phyloP scores from a whole-genome alignment of 305 asterid genomes.

The Solanum aculeatissimum region DNA sequence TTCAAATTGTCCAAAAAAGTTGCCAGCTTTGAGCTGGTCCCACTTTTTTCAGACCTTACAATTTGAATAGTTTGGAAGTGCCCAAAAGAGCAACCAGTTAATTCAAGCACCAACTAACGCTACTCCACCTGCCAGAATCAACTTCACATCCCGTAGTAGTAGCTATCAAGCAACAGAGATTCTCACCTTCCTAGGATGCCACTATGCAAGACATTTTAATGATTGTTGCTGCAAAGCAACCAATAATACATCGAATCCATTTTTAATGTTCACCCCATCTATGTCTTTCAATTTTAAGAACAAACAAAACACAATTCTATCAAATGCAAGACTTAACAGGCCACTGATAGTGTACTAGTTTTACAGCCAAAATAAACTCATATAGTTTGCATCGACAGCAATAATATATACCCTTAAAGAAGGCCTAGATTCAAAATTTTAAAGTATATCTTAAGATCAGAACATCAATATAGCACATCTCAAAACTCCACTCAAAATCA shows the following conservation, averaged over 20 bases:
- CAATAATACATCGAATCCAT: not conserved
- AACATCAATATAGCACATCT: not conserved
- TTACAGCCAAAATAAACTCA: not conserved
- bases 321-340: not conserved
- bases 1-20: not conserved
- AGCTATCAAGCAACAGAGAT: not conserved
- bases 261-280: not conserved
- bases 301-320: not conserved
- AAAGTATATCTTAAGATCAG: not conserved
- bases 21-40: not conserved
- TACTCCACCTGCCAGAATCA: not conserved
- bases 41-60: not conserved
- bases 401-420: not conserved
- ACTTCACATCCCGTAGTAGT: not conserved
- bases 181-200: not conserved
- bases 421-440: not conserved
- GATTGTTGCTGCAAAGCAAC: not conserved
- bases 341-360: not conserved
- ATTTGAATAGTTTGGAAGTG: not conserved
- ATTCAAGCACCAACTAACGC: not conserved
- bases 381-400: not conserved
- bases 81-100: not conserved
- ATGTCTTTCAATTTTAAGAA: not conserved
- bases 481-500: not conserved
- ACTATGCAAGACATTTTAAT: not conserved